Percentiles rank a stretch among this genome's conserved stretches.
phyloP scores from a whole-genome alignment of 257 asterid species.

The Nicotiana paniculata region DNA sequence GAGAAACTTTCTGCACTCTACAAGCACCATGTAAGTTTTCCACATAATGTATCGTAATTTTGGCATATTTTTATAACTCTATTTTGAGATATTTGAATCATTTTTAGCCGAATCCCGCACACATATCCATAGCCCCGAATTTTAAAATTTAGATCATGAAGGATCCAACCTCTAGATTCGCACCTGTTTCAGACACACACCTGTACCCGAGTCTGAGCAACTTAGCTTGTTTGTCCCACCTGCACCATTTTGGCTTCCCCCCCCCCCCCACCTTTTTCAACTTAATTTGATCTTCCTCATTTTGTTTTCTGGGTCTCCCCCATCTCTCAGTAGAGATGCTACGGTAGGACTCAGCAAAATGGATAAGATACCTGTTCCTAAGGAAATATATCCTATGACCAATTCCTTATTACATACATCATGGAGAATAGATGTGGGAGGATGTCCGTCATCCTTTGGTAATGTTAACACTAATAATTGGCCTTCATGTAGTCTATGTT shows the following conservation, averaged over 20 bases:
- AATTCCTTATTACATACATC: neutral
- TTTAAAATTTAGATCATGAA: no score
- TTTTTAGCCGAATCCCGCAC: no score
- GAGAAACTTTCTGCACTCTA: no score
- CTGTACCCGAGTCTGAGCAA: no score
- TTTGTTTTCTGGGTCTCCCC: neutral
- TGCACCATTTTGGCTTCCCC: no score
- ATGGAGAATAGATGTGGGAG: neutral
- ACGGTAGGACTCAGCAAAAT: neutral
- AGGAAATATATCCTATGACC: neutral
- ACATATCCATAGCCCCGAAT: no score
- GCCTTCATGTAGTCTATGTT: neutral
- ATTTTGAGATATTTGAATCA: no score
- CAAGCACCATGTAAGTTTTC: no score
- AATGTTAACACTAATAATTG: neutral
- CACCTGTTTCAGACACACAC: no score
- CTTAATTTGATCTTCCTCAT: neutral
- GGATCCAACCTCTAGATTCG: no score
- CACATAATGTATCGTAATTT: no score
- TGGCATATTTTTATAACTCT: no score
- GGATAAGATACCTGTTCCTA: neutral
- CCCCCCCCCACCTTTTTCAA: neutral
- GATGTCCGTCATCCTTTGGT: slow-evolving; percentile 2
- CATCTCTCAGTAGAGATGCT: neutral
- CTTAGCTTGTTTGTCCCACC: neutral